A percentile compares a stretch with the other conserved stretches of the same genome.
These are phyloP conservation scores for Dendrobium chrysotoxum DNA, from an alignment of 106 monocot genomes.

Conservation along the genomic window DNA sequence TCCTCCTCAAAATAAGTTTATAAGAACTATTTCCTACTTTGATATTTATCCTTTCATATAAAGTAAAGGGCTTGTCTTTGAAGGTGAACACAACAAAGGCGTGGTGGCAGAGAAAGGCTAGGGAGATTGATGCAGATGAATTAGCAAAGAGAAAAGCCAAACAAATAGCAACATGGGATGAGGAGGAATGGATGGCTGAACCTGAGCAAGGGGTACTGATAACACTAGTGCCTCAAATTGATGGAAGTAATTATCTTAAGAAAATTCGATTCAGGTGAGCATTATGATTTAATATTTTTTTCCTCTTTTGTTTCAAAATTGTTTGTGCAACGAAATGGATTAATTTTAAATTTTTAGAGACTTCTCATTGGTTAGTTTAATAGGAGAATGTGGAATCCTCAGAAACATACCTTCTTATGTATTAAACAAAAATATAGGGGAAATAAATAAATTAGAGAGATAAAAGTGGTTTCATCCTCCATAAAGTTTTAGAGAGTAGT, in stretches of 20 bases:
- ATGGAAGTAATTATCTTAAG: constrained; percentile 29
- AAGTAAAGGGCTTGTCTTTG: constrained; percentile 24
- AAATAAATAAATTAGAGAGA: too few species aligned
- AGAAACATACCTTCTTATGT: too few species aligned
- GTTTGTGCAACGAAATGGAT: too few species aligned
- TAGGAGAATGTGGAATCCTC: too few species aligned
- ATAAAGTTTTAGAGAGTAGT: too few species aligned
- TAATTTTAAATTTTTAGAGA: too few species aligned
- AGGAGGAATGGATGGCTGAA: constrained; percentile 53
- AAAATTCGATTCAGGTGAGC: constrained; percentile 45
- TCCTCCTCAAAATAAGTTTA: background rate
- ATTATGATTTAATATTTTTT: background rate
- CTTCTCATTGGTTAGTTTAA: too few species aligned
- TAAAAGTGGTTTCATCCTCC: too few species aligned
- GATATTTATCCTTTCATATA: background rate
- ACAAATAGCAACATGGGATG: background rate
- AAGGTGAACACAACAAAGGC: constrained; percentile 12
- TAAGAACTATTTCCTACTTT: background rate
- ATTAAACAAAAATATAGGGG: too few species aligned
- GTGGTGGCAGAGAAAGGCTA: background rate
- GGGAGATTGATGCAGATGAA: background rate
- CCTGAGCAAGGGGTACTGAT: constrained; percentile 39
- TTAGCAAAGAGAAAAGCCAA: background rate
- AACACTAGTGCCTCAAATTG: constrained; percentile 24
- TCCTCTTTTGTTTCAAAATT: background rate